These are phyloP conservation scores for Psidium friedrichsthalianum DNA, from an alignment of 345 rosid species.

Conservation along the genomic window DNA sequence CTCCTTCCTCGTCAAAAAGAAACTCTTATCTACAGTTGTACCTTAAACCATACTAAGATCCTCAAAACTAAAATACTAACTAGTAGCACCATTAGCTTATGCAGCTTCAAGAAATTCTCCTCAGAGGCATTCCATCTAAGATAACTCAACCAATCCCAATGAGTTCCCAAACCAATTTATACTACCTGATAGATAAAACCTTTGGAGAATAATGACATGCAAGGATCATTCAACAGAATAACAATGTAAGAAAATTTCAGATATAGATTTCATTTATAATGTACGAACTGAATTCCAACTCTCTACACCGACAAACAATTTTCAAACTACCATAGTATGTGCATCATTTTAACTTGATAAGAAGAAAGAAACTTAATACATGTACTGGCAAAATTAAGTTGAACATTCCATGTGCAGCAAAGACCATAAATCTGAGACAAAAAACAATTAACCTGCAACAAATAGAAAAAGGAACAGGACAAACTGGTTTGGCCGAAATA, in stretches of 20 bases:
- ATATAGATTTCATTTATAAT: not conserved
- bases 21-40: not conserved
- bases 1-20: not conserved
- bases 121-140: not conserved
- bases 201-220: not conserved
- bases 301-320: not conserved
- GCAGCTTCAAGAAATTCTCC: not conserved
- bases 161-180: not conserved
- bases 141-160: not conserved
- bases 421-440: not conserved
- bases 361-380: not conserved
- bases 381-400: not conserved
- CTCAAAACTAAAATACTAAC: not conserved
- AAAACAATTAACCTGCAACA: not conserved
- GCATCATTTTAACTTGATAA: not conserved
- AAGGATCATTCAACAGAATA: not conserved
- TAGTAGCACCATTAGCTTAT: not conserved
- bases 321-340: not conserved
- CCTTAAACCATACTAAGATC: not conserved
- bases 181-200: not conserved
- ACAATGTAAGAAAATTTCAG: not conserved
- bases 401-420: not conserved
- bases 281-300: not conserved
- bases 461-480: not conserved
- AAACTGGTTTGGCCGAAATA: constrained; percentile 32